Percentiles rank a stretch among this genome's conserved stretches.
These are phyloP conservation scores for Mycena albidolilacea DNA, from an alignment of 768 basidiomycete genomes.

Conservation along the genomic window DNA sequence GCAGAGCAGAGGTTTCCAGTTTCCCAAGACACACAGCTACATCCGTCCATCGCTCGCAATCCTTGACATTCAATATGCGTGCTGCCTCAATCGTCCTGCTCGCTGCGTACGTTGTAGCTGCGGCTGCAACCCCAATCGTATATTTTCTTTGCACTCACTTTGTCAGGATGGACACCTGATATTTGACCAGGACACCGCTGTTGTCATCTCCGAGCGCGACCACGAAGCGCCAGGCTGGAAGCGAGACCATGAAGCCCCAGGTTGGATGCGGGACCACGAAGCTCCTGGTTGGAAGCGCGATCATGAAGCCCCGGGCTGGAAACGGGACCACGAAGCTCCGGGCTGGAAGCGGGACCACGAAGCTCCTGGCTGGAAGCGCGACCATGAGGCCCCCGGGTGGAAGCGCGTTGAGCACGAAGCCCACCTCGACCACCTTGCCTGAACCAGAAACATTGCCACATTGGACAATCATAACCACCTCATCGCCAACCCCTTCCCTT, in stretches of 20 bases:
- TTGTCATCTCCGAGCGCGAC: not conserved
- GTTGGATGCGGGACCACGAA: not conserved
- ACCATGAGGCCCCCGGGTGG: not conserved
- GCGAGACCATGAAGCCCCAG: not conserved
- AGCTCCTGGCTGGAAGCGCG: not conserved
- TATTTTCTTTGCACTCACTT: not conserved
- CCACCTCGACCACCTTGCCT: not conserved
- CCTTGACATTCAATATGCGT: conserved; percentile 1
- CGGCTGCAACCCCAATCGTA: conserved; percentile 5
- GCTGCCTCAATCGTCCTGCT: not conserved
- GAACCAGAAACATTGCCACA: not conserved
- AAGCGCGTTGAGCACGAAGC: no score
- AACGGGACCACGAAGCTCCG: not conserved
- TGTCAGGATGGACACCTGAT: no score
- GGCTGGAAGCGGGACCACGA: not conserved
- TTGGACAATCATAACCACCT: not conserved
- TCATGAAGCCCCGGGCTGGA: not conserved
- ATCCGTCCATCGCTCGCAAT: not conserved
- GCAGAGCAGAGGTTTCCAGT: not conserved
- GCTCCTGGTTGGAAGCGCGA: no score
- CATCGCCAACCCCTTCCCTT: not conserved
- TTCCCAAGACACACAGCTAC: not conserved
- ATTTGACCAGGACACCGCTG: not conserved
- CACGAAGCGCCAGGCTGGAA: not conserved
- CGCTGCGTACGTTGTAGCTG: not conserved